These are phyloP conservation scores for Tolypocladium amazonense DNA, from an alignment of 2,329 filamentous ascomycete species.

Conservation along the genomic window DNA sequence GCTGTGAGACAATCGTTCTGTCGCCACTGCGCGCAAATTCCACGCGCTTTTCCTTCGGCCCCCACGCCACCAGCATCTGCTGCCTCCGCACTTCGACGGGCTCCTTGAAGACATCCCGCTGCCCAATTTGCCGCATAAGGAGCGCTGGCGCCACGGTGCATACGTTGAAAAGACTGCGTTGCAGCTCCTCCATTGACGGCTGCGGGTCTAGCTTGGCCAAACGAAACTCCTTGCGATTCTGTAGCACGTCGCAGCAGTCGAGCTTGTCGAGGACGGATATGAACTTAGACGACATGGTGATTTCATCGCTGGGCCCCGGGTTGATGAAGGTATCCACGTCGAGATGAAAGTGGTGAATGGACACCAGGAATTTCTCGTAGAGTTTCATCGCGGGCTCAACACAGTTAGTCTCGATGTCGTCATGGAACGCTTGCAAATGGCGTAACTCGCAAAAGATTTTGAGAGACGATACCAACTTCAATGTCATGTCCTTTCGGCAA, in stretches of 20 bases:
- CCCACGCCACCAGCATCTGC: not conserved
- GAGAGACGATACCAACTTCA: not conserved
- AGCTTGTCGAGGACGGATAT: not conserved
- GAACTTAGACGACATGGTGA: not conserved
- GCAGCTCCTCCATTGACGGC: not conserved
- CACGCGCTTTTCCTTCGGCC: not conserved
- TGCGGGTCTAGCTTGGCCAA: not conserved
- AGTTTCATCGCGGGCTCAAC: not conserved
- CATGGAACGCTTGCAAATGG: not conserved
- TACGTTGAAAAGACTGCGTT: not conserved
- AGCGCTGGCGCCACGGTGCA: not conserved
- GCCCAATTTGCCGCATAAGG: not conserved
- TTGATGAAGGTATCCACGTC: not conserved
- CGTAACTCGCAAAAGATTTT: not conserved
- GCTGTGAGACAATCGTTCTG: not conserved
- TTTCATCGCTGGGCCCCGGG: not conserved
- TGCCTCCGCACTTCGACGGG: not conserved
- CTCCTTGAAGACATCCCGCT: not conserved
- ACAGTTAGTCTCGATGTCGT: not conserved
- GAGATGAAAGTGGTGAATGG: not conserved
- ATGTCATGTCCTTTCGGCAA: not conserved
- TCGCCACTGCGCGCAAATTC: not conserved
- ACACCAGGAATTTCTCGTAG: not conserved
- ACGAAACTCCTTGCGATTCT: not conserved
- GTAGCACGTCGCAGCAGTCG: not conserved